Evolutionary conservation across 371 early-diverging fungal genomes (phyloP).

Genomic region (Apophysomyces elegans): DNA sequence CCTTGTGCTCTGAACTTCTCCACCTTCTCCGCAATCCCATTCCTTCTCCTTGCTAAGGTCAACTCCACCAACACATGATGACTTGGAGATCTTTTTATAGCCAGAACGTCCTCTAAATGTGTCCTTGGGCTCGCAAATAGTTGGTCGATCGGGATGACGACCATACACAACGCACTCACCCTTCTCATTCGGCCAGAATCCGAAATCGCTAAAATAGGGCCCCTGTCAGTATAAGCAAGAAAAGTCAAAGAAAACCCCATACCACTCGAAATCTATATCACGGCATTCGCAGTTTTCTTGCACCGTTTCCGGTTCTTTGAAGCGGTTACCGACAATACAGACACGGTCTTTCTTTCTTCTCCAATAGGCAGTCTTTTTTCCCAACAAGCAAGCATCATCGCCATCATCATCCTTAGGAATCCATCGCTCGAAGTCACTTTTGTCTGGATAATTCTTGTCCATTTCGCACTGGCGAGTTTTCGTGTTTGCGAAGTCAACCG

Average conservation of each 20-base stretch:
- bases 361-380: conserved; percentile 64
- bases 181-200: conserved; percentile 72
- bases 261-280: conserved; percentile 78
- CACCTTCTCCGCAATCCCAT: conserved; percentile 46
- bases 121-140: conserved; percentile 54
- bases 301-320: conserved; percentile 58
- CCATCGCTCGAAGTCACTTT: conserved; percentile 84
- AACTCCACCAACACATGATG: conserved; percentile 69
- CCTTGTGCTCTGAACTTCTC: conserved; percentile 29
- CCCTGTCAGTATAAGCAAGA: background rate
- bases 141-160: conserved; percentile 71
- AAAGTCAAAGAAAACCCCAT: conserved; percentile 8
- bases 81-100: conserved; percentile 62
- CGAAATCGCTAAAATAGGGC: conserved; percentile 57
- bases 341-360: conserved; percentile 77
- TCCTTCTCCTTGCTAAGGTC: conserved; percentile 58
- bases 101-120: conserved; percentile 73
- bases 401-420: conserved; percentile 64
- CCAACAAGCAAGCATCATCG: conserved; percentile 50
- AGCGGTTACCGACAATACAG: conserved; percentile 74
- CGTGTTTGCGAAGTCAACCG: conserved; percentile 48
- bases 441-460: conserved; percentile 53
- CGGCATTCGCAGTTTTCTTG: conserved; percentile 69
- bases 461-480: conserved; percentile 53
- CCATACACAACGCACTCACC: conserved; percentile 70